phyloP scores from a whole-genome alignment of 2,329 filamentous ascomycete genomes.

The Hawksworthiomyces lignivorus region DNA sequence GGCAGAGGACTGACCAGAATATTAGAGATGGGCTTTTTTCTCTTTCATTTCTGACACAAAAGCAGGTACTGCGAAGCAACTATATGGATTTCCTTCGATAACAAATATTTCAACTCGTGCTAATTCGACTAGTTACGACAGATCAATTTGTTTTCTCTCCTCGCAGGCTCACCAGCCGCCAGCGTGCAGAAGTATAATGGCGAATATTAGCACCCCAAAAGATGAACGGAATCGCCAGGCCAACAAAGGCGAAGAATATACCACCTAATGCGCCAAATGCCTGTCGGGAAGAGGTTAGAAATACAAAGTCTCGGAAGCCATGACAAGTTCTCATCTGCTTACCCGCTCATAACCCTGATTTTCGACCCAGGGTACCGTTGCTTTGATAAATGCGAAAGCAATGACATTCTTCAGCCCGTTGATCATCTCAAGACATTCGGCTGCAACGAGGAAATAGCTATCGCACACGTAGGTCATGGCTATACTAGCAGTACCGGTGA shows the following conservation, averaged over 20 bases:
- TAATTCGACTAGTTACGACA: no score
- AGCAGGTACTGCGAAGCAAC: no score
- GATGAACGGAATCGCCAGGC: neutral
- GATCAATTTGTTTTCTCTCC: no score
- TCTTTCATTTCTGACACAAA: no score
- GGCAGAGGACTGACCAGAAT: no score
- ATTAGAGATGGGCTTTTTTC: no score
- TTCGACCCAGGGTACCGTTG: constrained; percentile 2
- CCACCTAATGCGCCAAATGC: neutral
- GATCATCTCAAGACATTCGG: constrained; percentile 1
- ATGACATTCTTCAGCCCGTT: constrained; percentile 8
- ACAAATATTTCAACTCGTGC: no score
- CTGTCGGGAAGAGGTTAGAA: no score
- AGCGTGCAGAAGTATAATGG: neutral
- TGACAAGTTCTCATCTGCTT: neutral
- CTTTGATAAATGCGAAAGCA: constrained; percentile 1
- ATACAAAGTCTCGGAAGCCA: no score
- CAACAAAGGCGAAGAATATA: neutral
- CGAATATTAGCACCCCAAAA: neutral
- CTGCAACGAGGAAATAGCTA: constrained; percentile 3
- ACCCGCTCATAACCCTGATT: constrained; percentile 1
- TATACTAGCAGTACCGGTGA: neutral
- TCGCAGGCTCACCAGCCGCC: neutral
- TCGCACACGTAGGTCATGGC: constrained; percentile 7
- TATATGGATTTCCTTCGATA: no score